Evolutionary conservation across 2,329 filamentous ascomycete genomes (phyloP).

Genomic region (Hirsutella rhossiliensis): DNA sequence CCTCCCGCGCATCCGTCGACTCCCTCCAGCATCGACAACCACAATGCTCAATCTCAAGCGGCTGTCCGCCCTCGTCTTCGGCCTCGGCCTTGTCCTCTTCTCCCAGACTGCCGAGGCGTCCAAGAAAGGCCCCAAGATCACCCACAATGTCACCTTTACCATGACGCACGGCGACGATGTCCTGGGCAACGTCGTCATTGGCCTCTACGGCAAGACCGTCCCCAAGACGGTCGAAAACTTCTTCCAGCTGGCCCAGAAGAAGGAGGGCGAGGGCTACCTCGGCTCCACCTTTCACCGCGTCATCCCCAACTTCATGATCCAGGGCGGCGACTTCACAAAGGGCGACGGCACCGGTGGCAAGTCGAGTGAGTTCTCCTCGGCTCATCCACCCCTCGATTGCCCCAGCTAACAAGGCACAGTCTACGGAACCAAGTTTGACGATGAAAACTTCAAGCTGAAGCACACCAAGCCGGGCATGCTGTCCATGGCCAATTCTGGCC

Average conservation of each 20-base stretch:
- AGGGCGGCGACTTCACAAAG: conserved; percentile 80
- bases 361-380: conserved; percentile 47
- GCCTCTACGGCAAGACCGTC: conserved; percentile 78
- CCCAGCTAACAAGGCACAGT: conserved; percentile 28
- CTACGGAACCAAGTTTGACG: conserved; percentile 72
- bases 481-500: conserved; percentile 77
- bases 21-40: background rate
- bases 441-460: conserved; percentile 94
- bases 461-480: conserved; percentile 75
- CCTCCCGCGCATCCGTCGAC: background rate
- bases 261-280: conserved; percentile 73
- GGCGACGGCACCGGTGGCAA: conserved; percentile 76
- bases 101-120: conserved; percentile 60
- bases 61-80: conserved; percentile 63
- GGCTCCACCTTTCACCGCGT: conserved; percentile 80
- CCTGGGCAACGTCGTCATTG: conserved; percentile 65
- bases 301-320: conserved; percentile 87
- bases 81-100: conserved; percentile 63
- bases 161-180: conserved; percentile 63
- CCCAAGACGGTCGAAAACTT: conserved; percentile 66
- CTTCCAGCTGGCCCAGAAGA: conserved; percentile 74
- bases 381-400: no score
- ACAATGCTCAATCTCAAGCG: conserved; percentile 65
- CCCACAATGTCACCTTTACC: conserved; percentile 88
- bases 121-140: conserved; percentile 82